Percentiles rank a stretch among this genome's conserved stretches.
phyloP scores from a whole-genome alignment of 345 rosid genomes.

The Punica granatum region DNA sequence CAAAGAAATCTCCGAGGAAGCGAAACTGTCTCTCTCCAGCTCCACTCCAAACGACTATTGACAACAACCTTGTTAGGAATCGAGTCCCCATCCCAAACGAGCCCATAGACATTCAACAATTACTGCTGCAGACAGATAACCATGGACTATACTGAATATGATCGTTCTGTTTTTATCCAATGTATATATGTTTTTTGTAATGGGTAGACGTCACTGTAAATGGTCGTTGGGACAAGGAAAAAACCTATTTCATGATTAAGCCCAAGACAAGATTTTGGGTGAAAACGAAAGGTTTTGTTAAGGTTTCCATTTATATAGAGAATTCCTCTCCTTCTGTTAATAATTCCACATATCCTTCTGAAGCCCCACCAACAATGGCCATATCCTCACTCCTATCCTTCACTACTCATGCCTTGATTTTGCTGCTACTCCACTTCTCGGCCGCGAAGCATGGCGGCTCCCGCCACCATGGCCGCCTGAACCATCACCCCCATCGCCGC shows the following conservation, averaged over 20 bases:
- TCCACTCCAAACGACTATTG: slow-evolving; percentile 78
- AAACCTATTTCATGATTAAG: slow-evolving; percentile 27
- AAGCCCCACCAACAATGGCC: slow-evolving; percentile 31
- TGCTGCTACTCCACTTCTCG: slow-evolving; percentile 13
- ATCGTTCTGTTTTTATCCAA: not conserved
- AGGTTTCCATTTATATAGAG: not conserved
- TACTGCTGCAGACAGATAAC: not conserved
- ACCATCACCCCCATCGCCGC: slow-evolving; percentile 18
- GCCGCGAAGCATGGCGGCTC: slow-evolving; percentile 50
- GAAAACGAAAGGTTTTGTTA: not conserved
- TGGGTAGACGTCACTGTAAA: slow-evolving; percentile 39
- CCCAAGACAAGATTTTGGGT: slow-evolving; percentile 18
- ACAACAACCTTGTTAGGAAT: slow-evolving; percentile 70
- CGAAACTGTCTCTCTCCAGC: slow-evolving; percentile 53
- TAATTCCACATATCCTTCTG: not conserved
- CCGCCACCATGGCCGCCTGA: slow-evolving; percentile 25
- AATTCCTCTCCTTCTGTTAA: not conserved
- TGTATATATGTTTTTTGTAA: slow-evolving; percentile 9
- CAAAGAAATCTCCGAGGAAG: slow-evolving; percentile 8
- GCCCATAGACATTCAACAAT: not conserved
- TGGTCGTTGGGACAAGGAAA: slow-evolving; percentile 21
- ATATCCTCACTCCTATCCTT: slow-evolving; percentile 13
- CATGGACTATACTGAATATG: not conserved
- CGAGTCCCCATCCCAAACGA: slow-evolving; percentile 10
- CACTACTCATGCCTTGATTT: slow-evolving; percentile 12